A percentile compares a stretch with the other conserved stretches of the same genome.
Evolutionary conservation across 2,329 filamentous ascomycete genomes (phyloP).

Genomic region (Sclerotinia borealis): DNA sequence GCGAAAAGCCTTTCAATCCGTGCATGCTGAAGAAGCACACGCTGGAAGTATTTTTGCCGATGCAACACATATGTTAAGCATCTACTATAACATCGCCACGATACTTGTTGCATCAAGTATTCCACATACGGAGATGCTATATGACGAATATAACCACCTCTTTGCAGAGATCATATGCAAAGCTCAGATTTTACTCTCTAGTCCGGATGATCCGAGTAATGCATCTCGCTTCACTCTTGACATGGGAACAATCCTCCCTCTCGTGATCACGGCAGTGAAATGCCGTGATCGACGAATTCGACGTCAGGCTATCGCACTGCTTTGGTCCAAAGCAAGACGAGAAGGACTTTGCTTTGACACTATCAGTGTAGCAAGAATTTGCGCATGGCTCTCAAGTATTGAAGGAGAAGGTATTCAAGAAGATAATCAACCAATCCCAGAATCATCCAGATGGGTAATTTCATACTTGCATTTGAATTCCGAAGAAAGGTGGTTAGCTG

Average conservation of each 20-base stretch:
- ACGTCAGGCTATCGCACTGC: constrained; percentile 27
- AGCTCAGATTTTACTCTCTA: constrained; percentile 26
- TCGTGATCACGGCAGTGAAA: constrained; percentile 30
- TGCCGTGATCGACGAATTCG: constrained; percentile 29
- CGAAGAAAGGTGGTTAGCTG: constrained; percentile 30
- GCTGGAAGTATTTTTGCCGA: constrained; percentile 23
- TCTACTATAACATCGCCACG: constrained; percentile 31
- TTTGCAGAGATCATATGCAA: constrained; percentile 30
- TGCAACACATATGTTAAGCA: constrained; percentile 28
- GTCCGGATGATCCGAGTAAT: constrained; percentile 28
- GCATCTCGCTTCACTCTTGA: constrained; percentile 31
- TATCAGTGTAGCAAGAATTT: constrained; percentile 29
- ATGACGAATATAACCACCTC: constrained; percentile 28
- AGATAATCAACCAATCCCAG: constrained; percentile 26
- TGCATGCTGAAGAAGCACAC: constrained; percentile 25
- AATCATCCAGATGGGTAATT: constrained; percentile 25
- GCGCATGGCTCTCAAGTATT: constrained; percentile 31
- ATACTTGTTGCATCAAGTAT: constrained; percentile 29
- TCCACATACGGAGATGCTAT: constrained; percentile 29
- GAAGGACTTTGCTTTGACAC: constrained; percentile 32
- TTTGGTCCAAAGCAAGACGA: constrained; percentile 31
- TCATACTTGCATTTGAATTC: constrained; percentile 30
- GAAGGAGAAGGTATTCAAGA: constrained; percentile 30
- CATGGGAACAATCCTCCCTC: constrained; percentile 31
- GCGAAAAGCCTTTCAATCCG: constrained; percentile 27